phyloP scores from a whole-genome alignment of 768 basidiomycete species.

The Phanerochaete sordida region DNA sequence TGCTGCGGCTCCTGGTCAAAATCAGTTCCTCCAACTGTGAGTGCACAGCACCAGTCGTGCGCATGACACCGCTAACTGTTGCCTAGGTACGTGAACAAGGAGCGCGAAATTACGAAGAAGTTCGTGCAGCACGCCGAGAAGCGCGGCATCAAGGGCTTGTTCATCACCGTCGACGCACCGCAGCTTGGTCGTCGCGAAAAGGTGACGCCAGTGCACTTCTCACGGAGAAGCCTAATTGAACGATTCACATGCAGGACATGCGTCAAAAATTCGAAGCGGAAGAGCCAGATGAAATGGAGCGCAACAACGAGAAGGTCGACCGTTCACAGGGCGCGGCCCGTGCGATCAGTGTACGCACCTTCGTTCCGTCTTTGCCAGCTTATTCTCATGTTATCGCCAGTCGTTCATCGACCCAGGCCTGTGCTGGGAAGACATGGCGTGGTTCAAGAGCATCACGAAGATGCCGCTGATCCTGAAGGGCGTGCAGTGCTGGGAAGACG shows the following conservation, averaged over 20 bases:
- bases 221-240: neutral
- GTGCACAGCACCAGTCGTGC: slow-evolving; percentile 15
- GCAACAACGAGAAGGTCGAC: slow-evolving; percentile 50
- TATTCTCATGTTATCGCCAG: slow-evolving; percentile 29
- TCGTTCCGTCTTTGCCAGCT: neutral
- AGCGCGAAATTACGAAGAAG: slow-evolving; percentile 77
- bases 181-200: slow-evolving; percentile 93
- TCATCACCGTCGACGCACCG: slow-evolving; percentile 97
- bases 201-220: slow-evolving; percentile 25
- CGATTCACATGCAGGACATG: slow-evolving; percentile 61
- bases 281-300: slow-evolving; percentile 47
- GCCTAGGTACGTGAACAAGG: slow-evolving; percentile 77
- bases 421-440: slow-evolving; percentile 80
- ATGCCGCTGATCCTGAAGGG: slow-evolving; percentile 68
- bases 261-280: slow-evolving; percentile 89
- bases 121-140: slow-evolving; percentile 88
- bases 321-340: slow-evolving; percentile 87
- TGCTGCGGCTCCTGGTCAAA: slow-evolving; percentile 72
- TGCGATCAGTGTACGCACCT: slow-evolving; percentile 74
- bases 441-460: slow-evolving; percentile 56
- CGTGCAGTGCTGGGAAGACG: slow-evolving; percentile 62
- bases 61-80: neutral
- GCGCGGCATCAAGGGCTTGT: slow-evolving; percentile 87
- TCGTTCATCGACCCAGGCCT: slow-evolving; percentile 94
- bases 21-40: slow-evolving; percentile 83